Percentiles rank a stretch among this genome's conserved stretches.
Evolutionary conservation across 1,284 basidiomycete species (phyloP).

Genomic region (Sphaerobolus stellatus): DNA sequence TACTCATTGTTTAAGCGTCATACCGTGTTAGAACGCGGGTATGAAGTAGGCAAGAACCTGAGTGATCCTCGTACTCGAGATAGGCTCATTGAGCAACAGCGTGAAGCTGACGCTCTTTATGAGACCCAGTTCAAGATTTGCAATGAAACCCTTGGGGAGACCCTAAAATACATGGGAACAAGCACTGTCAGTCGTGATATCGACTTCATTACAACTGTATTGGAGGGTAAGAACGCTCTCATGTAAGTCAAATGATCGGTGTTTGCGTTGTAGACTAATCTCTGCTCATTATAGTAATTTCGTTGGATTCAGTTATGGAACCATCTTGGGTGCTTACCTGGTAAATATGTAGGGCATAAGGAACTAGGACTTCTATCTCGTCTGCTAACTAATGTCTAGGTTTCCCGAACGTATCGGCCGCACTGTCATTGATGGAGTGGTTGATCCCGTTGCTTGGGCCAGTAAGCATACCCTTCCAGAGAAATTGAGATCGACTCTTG

Average conservation of each 20-base stretch:
- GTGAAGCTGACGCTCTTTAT: conserved; percentile 35
- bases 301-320: conserved; percentile 20
- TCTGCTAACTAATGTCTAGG: conserved; percentile 3
- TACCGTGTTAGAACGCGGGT: conserved; percentile 37
- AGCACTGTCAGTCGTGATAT: conserved; percentile 43
- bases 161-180: conserved; percentile 44
- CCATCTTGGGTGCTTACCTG: conserved; percentile 26
- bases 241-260: conserved; percentile 32
- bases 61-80: conserved; percentile 25
- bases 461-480: conserved; percentile 6
- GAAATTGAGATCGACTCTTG: not conserved
- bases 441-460: conserved; percentile 11
- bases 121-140: conserved; percentile 38
- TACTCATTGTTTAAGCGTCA: conserved; percentile 36
- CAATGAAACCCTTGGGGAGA: conserved; percentile 38
- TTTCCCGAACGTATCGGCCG: conserved; percentile 15
- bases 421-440: conserved; percentile 16
- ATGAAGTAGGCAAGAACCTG: conserved; percentile 31
- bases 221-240: conserved; percentile 40
- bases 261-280: not conserved
- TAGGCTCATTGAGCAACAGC: conserved; percentile 34
- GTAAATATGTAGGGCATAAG: conserved; percentile 27
- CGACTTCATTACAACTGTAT: conserved; percentile 37
- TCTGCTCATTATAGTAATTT: conserved; percentile 13
- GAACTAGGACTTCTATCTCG: not conserved